These are phyloP conservation scores for Pleurotus salmoneostramineus DNA, from an alignment of 768 basidiomycete species.

Conservation along the genomic window DNA sequence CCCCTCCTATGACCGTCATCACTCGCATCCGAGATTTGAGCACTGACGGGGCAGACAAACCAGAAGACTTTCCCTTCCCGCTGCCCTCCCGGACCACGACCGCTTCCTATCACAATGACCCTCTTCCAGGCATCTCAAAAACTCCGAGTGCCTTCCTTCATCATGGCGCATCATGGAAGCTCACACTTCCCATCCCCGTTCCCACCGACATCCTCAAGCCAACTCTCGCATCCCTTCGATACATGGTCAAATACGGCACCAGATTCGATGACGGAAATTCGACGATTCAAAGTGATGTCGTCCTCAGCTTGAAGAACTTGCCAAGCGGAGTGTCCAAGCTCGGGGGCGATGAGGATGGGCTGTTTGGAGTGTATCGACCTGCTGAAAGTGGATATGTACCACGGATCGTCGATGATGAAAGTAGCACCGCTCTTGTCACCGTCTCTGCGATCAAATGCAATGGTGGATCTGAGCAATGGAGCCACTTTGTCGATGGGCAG, in stretches of 20 bases:
- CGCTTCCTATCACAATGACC: constrained; percentile 14
- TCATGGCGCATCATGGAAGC: constrained; percentile 11
- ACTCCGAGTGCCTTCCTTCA: not conserved
- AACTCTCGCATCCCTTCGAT: constrained; percentile 15
- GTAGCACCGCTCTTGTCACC: constrained; percentile 14
- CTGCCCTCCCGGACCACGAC: no score
- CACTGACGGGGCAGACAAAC: no score
- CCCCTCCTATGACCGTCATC: no score
- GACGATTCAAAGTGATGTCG: constrained; percentile 17
- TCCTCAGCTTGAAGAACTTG: constrained; percentile 10
- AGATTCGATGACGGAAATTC: constrained; percentile 16
- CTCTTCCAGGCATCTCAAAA: constrained; percentile 7
- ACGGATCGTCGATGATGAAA: constrained; percentile 13
- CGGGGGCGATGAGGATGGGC: not conserved
- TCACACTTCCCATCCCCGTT: constrained; percentile 10
- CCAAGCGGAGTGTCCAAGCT: constrained; percentile 4
- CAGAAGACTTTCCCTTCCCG: no score
- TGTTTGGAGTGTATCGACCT: constrained; percentile 1
- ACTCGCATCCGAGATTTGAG: no score
- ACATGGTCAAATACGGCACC: constrained; percentile 19
- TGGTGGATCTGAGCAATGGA: constrained; percentile 15
- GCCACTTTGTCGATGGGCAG: constrained; percentile 16
- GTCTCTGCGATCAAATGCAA: constrained; percentile 15
- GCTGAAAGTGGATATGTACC: constrained; percentile 9
- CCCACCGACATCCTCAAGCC: constrained; percentile 9